Conservation (phyloP, 805 yeast genomes). For the Yarrowia yakushimensis region DNA sequence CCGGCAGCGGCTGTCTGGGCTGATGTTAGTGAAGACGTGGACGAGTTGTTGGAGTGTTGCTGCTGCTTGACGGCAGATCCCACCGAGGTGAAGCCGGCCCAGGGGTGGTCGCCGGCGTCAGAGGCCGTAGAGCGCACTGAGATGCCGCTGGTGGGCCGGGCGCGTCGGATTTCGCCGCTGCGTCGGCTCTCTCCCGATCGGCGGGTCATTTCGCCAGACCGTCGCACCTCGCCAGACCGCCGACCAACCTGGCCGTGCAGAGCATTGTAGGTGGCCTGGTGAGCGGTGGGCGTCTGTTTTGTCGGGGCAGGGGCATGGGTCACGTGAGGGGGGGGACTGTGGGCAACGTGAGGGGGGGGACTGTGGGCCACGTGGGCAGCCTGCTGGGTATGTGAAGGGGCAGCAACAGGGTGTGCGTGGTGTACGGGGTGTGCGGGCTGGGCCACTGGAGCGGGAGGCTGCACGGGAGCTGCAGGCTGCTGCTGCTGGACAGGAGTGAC, state of each 20-base stretch:
- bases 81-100: constrained; percentile 16
- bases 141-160: constrained; percentile 6
- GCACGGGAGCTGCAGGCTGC: neutral
- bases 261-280: constrained; percentile 23
- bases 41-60: constrained; percentile 16
- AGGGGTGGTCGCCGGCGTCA: neutral
- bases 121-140: constrained; percentile 11
- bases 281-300: constrained; percentile 8
- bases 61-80: constrained; percentile 16
- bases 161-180: neutral
- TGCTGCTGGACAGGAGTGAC: neutral
- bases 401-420: too few species aligned
- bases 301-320: neutral
- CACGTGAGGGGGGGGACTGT: constrained; percentile 8
- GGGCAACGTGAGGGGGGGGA: neutral
- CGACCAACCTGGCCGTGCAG: constrained; percentile 12
- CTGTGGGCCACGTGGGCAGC: too few species aligned
- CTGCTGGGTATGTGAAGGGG: neutral
- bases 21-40: constrained; percentile 18
- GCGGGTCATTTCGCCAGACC: constrained; percentile 1
- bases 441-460: neutral
- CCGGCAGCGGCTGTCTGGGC: constrained; percentile 11
- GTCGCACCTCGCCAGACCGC: constrained; percentile 18
- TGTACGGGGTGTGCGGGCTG: constrained; percentile 3
- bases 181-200: constrained; percentile 17